Base-by-base conservation (phyloP, 2,329 filamentous ascomycete species). In the Sporothrix schenckii region DNA sequence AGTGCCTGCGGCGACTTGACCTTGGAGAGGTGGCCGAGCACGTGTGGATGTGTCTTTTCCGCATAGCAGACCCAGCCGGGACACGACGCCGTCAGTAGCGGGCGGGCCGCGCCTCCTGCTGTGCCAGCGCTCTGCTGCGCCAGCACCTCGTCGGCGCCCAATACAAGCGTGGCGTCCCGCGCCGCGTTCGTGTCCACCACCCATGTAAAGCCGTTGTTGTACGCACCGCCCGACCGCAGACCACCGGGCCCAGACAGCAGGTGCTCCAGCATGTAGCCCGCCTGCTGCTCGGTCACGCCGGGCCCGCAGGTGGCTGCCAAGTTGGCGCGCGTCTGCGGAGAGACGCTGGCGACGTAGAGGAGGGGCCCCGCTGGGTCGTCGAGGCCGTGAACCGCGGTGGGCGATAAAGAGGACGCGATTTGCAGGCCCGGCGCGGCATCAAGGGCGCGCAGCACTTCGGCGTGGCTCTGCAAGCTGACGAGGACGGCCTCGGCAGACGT, bases 41-140 rank as follows among this genome's bases (percentile, higher is more conserved):
- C 89, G 77, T 97, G 91, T 1, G 95, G 93, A 77, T 99, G 95
- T 69, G 94, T 98, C 82, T 99, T 98, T 80, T 99, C 95, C 34
- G 94, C 94, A 77, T 99, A 99, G 81, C 95, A 99, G 70, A 99
- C 94, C 94, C 96, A 99, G 9, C 95, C 95, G 0, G 95, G 95
- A 79, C 95, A 99, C 24, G 93, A 93, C 3, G 94, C 94, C 10
- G 94, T 93, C 56, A 99, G 85, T 41, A 94, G 88, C 0, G 92
- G 72, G 30, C 71, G 75, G 34, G 76, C 70, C 44, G 76, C 70
- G 41, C 60, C 65, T 67, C 27, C 10, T 7, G 52, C 6, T 66
- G 69, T 7, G 4, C 10, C 52, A 53, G 76, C 68, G 21, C 69
- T 75, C 69, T 78, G 76, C 68, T 79, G 79, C 58, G 80, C 79